These are phyloP conservation scores for Melastoma candidum DNA, from an alignment of 441 rosid genomes.

Conservation along the genomic window DNA sequence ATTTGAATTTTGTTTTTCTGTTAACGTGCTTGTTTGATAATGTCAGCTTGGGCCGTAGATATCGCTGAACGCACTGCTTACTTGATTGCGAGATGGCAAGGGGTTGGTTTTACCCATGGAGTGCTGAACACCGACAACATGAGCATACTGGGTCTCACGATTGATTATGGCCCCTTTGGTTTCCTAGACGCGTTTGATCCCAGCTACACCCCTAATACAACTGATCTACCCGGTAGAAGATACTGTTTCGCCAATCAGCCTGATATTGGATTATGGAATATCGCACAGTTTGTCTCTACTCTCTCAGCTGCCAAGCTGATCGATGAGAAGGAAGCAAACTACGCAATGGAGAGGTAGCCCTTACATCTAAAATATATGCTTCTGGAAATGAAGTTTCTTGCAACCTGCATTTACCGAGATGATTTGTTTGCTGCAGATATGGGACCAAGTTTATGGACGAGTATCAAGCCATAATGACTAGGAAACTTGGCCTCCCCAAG, in stretches of 20 bases:
- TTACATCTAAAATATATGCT: slow-evolving; percentile 4
- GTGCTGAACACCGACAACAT: slow-evolving; percentile 96
- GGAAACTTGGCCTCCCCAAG: slow-evolving; percentile 84
- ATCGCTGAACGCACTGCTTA: slow-evolving; percentile 84
- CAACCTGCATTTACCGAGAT: slow-evolving; percentile 5
- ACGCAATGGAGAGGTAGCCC: slow-evolving; percentile 83
- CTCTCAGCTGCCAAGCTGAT: slow-evolving; percentile 66
- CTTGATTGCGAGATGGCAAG: slow-evolving; percentile 88
- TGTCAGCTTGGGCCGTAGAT: slow-evolving; percentile 91
- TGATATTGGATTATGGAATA: slow-evolving; percentile 87
- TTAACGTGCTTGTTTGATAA: background rate
- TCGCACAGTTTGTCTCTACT: slow-evolving; percentile 70
- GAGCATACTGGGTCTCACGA: slow-evolving; percentile 93
- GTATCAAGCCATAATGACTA: slow-evolving; percentile 86
- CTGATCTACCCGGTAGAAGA: slow-evolving; percentile 96
- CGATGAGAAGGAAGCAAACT: slow-evolving; percentile 73
- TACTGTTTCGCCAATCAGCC: slow-evolving; percentile 98
- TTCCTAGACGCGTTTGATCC: slow-evolving; percentile 99
- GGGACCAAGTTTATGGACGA: slow-evolving; percentile 94
- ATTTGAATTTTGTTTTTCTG: background rate
- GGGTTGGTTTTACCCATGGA: slow-evolving; percentile 97
- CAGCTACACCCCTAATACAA: slow-evolving; percentile 89
- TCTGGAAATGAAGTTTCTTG: background rate
- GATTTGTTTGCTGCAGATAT: slow-evolving; percentile 39
- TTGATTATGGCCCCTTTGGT: slow-evolving; percentile 97